phyloP scores from a whole-genome alignment of 176 grass and related monocot species.

The Oryza meridionalis region DNA sequence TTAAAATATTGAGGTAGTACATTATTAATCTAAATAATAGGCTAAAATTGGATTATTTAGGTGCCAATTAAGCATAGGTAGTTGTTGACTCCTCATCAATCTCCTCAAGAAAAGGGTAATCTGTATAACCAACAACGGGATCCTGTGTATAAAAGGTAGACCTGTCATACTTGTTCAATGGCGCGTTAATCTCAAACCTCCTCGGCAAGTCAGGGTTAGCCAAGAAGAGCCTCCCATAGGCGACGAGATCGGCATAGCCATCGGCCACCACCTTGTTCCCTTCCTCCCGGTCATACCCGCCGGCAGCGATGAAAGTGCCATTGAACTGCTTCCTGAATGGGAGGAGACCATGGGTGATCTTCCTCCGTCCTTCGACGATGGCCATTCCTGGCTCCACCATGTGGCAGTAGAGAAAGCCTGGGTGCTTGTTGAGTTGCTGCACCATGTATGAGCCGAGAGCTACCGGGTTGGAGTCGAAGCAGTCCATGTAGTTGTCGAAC shows the following conservation, averaged over 20 bases:
- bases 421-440: conserved; percentile 26
- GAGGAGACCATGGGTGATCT: conserved; percentile 24
- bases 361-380: neutral
- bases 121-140: conserved; percentile 34
- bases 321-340: conserved; percentile 25
- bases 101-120: conserved; percentile 28
- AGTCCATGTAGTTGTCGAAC: conserved; percentile 4
- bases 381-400: conserved; percentile 52
- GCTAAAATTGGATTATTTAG: neutral
- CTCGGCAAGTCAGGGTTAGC: conserved; percentile 36
- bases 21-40: neutral
- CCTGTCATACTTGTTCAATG: conserved; percentile 35
- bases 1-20: too few relatives aligned
- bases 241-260: conserved; percentile 36
- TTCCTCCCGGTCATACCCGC: conserved; percentile 32
- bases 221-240: conserved; percentile 37
- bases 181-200: neutral
- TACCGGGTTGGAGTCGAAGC: conserved; percentile 13
- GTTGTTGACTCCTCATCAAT: too few relatives aligned
- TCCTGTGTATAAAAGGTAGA: conserved; percentile 39
- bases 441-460: conserved; percentile 34
- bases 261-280: conserved; percentile 28
- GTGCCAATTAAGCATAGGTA: neutral
- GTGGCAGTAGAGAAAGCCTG: conserved; percentile 13
- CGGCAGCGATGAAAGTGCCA: conserved; percentile 27